Evolutionary conservation across 2,329 filamentous ascomycete genomes (phyloP), one percentile per base, ranked within the genome.

Genomic region (Calycina herbarum): DNA sequence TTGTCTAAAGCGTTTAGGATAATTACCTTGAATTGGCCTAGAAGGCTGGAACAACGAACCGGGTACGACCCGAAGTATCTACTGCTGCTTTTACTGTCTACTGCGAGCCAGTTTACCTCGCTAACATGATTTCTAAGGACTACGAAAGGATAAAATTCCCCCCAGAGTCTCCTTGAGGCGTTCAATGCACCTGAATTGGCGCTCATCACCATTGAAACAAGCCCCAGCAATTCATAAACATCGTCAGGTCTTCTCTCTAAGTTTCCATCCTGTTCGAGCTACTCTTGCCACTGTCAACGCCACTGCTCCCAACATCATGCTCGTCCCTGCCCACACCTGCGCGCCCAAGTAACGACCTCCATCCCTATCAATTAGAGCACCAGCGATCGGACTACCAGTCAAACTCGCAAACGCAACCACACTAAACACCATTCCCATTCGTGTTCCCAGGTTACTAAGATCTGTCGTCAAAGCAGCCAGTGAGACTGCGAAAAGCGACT

Each of bases 361-460:
- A 15, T 40, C n/a, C n/a, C 6, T 60, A 1, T 59, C 20, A 35
- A 64, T 56, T n/a, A 64, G 31, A 2, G 29, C 33, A 2, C 62
- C 62, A 24, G 57, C 57, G 66, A 86, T 83, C 0, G 85, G 83
- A 4, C 84, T 81, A 0, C 85, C 85, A 2, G 81, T 84, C 61
- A 87, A 73, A 2, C 79, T 80, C 0, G 83, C 82, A 61, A 86
- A 79, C n/a, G 79, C 81, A 20, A 85, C 79, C 63, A 85, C 79
- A 27, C 79, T 73, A 60, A 86, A 81, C 5, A 82, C 79, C 81
- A 86, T 84, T 1, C 85, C 84, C 75, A 85, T 83, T n/a, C 84
- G 76, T n/a, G 83, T 80, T 0, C 85, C 85, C 5, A 78, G 77
- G 73, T 84, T 85, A 67, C 80, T 80, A 65, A 85, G 65, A 71